Evolutionary conservation across 1,284 basidiomycete species (phyloP), one percentile per base, ranked within the genome.

Genomic region (Ceratobasidium sp.): DNA sequence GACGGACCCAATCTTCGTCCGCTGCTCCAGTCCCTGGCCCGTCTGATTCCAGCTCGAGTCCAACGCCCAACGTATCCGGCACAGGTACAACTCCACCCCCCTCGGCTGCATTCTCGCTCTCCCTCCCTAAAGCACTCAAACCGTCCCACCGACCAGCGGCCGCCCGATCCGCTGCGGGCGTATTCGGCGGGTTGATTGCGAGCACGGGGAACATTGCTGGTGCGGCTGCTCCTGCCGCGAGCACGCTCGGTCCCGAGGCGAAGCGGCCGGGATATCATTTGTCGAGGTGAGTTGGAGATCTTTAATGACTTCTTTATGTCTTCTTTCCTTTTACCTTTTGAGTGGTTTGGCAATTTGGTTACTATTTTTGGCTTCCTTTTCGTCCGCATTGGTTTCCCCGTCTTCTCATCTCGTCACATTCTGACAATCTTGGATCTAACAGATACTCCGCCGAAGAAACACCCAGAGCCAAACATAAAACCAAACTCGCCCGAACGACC

Each of bases 181-280:
- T 93, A 0, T 90, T 94, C 81, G 93, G 92, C 13, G 89, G 91
- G 7, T 87, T 95, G 62, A 90, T 95, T 56, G 90, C 92, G 33
- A 91, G 90, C 79, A 92, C 93, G 0, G 91, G 91, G 1, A 92
- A 91, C 80, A 84, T 91, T 46, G 85, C 86, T 13, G 91, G 91
- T 33, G 86, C 86, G 1, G 92, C 91, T 3, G 88, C 91, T 0
- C 92, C 92, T 0, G 81, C 83, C 3, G 83, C 86, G 9, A 87
- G 88, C 23, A 86, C 86, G 28, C 85, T 95, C 23, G 91, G 90
- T 26, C 92, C 93, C 10, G 89, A 91, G 76, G 85, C 91, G n/a
- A 90, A 90, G 81, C 85, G 91, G 48, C 89, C 91, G 3, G 93
- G 93, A 7, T 94, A 91, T 82, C 89, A 89, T 79, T 84, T 95